Evolutionary conservation across 2,329 filamentous ascomycete genomes (phyloP).

Genomic region (Ophioceras dolichostomum): DNA sequence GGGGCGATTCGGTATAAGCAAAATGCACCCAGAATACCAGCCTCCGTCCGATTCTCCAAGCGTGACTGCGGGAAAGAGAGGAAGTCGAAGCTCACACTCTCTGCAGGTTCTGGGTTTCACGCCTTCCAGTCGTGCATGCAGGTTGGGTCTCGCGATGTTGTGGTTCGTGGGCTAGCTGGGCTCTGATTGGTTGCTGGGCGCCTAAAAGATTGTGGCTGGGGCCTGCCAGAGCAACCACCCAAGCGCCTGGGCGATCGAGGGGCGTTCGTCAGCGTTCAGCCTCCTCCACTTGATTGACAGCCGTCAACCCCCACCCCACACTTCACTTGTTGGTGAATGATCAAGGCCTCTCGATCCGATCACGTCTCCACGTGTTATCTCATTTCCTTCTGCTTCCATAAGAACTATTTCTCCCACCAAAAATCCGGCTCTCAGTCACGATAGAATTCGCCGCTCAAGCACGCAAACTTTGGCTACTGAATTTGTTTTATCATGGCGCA

Average conservation of each 20-base stretch:
- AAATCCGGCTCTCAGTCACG: too few species aligned
- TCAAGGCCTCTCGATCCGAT: too few species aligned
- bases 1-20: too few species aligned
- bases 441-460: too few species aligned
- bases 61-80: neutral
- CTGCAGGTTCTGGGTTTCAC: neutral
- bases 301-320: neutral
- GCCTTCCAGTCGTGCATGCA: constrained; percentile 1
- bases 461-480: too few species aligned
- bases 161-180: constrained; percentile 14
- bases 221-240: constrained; percentile 23
- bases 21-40: too few species aligned
- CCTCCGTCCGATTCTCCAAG: neutral
- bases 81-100: neutral
- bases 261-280: too few species aligned
- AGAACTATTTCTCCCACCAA: too few species aligned
- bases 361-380: too few species aligned
- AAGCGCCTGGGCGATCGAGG: constrained; percentile 2
- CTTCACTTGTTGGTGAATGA: too few species aligned
- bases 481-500: constrained; percentile 52
- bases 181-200: constrained; percentile 21
- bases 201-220: constrained; percentile 8
- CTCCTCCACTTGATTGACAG: neutral
- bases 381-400: too few species aligned
- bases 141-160: constrained; percentile 27